phyloP scores from a whole-genome alignment of 2,329 filamentous ascomycete genomes.

The Nemania bipapillata region DNA sequence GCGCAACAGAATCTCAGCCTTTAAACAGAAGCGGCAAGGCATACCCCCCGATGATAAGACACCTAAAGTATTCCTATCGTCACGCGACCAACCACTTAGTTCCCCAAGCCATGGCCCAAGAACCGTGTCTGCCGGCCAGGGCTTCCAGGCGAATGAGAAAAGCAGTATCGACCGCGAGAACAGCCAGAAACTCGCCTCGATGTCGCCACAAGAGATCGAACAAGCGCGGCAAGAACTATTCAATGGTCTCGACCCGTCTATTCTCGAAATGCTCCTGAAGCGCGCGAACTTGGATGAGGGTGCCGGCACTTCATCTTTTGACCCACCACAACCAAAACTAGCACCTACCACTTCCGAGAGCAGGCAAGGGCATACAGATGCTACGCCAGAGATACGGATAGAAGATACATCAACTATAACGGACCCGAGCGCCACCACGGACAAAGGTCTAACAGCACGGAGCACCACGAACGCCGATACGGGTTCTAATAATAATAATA shows the following conservation, averaged over 20 bases:
- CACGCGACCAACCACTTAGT: constrained; percentile 41
- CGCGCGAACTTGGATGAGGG: constrained; percentile 79
- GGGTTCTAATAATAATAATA: neutral
- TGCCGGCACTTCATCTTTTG: constrained; percentile 58
- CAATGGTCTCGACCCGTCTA: constrained; percentile 75
- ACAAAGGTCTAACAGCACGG: neutral
- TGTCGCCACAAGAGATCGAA: constrained; percentile 85
- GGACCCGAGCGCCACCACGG: constrained; percentile 3
- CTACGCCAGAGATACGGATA: constrained; percentile 41
- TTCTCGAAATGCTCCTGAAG: constrained; percentile 80
- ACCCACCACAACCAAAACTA: constrained; percentile 45
- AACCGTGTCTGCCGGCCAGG: constrained; percentile 33
- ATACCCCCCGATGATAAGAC: constrained; percentile 45
- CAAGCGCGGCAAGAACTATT: constrained; percentile 84
- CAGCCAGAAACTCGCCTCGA: constrained; percentile 73
- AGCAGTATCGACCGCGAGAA: constrained; percentile 86
- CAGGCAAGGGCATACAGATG: constrained; percentile 15
- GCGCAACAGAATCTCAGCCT: constrained; percentile 76
- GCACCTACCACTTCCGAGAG: constrained; percentile 23
- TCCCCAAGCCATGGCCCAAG: constrained; percentile 38
- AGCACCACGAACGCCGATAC: neutral
- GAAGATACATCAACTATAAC: constrained; percentile 42
- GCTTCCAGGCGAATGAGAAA: constrained; percentile 68
- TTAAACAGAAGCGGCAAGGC: constrained; percentile 74
- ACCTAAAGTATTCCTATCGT: constrained; percentile 39